A percentile compares a stretch with the other conserved stretches of the same genome.
Conservation (phyloP, 2,329 filamentous ascomycete genomes). For the Aspergillus pseudoviridinutans region DNA sequence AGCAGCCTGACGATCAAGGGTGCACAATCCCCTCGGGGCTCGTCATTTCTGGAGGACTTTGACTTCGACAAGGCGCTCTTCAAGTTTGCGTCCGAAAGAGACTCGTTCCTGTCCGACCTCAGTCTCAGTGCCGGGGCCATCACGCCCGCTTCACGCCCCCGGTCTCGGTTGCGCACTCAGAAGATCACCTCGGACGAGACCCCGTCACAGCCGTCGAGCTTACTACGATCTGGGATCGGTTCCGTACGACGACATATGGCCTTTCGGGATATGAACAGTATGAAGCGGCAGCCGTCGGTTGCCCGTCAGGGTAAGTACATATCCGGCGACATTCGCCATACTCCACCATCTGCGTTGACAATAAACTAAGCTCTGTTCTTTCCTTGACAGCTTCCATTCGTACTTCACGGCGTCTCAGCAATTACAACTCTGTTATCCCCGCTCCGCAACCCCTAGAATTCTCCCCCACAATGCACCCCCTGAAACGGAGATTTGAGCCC, state of each 20-base stretch:
- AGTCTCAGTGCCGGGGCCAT: slow-evolving; percentile 82
- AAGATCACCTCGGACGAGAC: slow-evolving; percentile 74
- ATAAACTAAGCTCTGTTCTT: not conserved
- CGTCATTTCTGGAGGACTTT: slow-evolving; percentile 59
- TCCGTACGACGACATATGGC: slow-evolving; percentile 91
- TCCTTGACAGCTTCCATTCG: slow-evolving; percentile 59
- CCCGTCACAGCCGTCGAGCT: slow-evolving; percentile 35
- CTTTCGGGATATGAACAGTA: slow-evolving; percentile 90
- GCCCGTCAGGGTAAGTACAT: slow-evolving; percentile 65
- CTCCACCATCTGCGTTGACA: not conserved
- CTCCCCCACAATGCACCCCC: slow-evolving; percentile 89
- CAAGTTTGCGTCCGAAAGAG: slow-evolving; percentile 93
- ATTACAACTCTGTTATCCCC: slow-evolving; percentile 97
- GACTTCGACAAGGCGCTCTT: slow-evolving; percentile 91
- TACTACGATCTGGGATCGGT: slow-evolving; percentile 62
- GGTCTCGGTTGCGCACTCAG: slow-evolving; percentile 75
- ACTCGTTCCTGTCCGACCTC: slow-evolving; percentile 88
- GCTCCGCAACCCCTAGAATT: slow-evolving; percentile 84
- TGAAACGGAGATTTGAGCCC: slow-evolving; percentile 90
- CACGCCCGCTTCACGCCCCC: slow-evolving; percentile 61
- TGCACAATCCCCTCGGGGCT: slow-evolving; percentile 29
- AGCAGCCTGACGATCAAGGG: slow-evolving; percentile 61
- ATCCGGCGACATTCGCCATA: not conserved
- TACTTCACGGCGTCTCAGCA: slow-evolving; percentile 84
- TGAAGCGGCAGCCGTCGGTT: slow-evolving; percentile 77